Evolutionary conservation across 768 basidiomycete genomes (phyloP).

Genomic region (Tricholoma hemisulphureum): DNA sequence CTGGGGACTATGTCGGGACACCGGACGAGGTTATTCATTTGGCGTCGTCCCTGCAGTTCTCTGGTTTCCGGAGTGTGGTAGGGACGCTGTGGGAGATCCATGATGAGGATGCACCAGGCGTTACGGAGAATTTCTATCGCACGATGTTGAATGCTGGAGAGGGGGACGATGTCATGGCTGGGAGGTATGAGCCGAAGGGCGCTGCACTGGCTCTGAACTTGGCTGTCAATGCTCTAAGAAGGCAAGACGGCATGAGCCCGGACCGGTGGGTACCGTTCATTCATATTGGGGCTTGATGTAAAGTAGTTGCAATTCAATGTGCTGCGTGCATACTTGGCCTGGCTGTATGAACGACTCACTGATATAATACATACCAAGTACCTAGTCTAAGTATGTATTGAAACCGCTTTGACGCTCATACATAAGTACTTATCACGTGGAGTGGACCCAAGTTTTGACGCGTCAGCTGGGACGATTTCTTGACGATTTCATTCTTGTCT

Average conservation of each 20-base stretch:
- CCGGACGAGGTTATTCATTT: conserved; percentile 32
- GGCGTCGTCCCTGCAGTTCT: conserved; percentile 28
- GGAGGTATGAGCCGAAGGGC: no score
- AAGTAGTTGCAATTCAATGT: no score
- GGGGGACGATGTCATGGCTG: no score
- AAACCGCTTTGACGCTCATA: no score
- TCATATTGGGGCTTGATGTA: not conserved
- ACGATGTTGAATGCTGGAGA: not conserved
- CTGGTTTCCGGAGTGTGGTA: conserved; percentile 21
- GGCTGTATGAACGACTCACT: no score
- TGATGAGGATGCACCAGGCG: not conserved
- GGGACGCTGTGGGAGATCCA: not conserved
- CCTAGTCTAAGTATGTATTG: no score
- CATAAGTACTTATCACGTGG: no score
- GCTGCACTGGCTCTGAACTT: not conserved
- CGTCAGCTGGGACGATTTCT: no score
- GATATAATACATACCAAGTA: no score
- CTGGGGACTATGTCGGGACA: conserved; percentile 2
- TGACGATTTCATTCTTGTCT: no score
- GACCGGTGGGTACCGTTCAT: not conserved
- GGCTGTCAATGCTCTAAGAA: not conserved
- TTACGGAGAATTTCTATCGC: not conserved
- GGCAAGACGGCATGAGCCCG: not conserved
- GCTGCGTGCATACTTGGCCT: no score
- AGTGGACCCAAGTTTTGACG: no score